Base-by-base conservation (phyloP, 1,284 basidiomycete species). In the Cryptococcus sp. region DNA sequence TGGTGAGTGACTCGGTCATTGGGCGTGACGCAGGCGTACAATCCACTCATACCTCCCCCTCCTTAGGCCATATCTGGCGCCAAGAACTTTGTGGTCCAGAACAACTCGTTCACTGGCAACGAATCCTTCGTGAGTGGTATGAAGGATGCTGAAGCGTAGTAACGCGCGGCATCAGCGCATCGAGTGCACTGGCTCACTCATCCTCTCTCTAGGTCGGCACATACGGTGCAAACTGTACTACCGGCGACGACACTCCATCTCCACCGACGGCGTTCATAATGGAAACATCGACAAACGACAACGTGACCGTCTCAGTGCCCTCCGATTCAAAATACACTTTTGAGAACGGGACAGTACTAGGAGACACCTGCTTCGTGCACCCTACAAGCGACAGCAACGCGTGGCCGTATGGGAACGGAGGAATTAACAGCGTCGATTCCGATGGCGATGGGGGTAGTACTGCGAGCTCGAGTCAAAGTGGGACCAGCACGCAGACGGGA, bases 221-320 rank as follows among this genome's bases (percentile, higher is more conserved):
- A 8, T 82, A 83, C 16, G 88, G 88, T 2, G 84, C 85, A 1
- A 88, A 90, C 67, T 91, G 90, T 76, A 85, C 83, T 20, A 66
- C 78, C 16, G 77, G 71, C 19, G 82, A n/a, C 80, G 82, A 19
- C 85, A 73, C 68, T 1, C 73, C 73, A 2, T 58, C 72, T 47
- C 60, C 63, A 3, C 70, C 73, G 11, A 60, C 60, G 11, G 45
- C 70, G 1, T 60, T 73, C n/a, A 42, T 75, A 5, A 40, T 57
- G n/a, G 71, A 73, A 35, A 53, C 54, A 0, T 39, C 50, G 5
- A 61, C 58, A 8, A 50, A 65, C 11, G 57, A 56, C 23, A 70
- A 72, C 56, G 43, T 71, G 15, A 67, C 63, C n/a, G 52, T 76
- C 39, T 22, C 54, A 27, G 52, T 63, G 3, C 65, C 66, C 35